A percentile compares a stretch with the other conserved stretches of the same genome.
Evolutionary conservation across 768 basidiomycete genomes (phyloP).

Genomic region (Lactarius hengduanensis): DNA sequence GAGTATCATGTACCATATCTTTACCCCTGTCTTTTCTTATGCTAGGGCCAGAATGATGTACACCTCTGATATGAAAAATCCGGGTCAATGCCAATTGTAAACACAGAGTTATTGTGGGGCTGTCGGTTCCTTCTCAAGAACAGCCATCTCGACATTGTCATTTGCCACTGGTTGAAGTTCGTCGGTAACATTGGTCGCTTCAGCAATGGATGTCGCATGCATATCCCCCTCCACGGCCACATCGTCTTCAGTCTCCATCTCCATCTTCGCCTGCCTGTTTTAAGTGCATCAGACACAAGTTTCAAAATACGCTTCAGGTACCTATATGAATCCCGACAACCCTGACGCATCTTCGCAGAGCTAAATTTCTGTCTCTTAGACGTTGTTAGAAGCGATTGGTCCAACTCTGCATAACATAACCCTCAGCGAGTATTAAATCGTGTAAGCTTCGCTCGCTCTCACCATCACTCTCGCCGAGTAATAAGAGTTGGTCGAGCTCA

Average conservation of each 20-base stretch:
- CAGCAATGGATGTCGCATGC: not conserved
- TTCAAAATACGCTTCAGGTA: conserved; percentile 30
- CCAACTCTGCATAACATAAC: conserved; percentile 50
- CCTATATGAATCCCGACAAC: conserved; percentile 64
- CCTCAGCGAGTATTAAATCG: not conserved
- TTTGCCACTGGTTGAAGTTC: not conserved
- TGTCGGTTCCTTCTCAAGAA: not conserved
- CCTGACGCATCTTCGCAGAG: conserved; percentile 45
- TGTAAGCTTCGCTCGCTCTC: conserved; percentile 30
- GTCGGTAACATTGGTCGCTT: not conserved
- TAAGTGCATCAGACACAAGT: not conserved
- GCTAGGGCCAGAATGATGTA: not conserved
- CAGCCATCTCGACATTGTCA: not conserved
- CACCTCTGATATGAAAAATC: not conserved
- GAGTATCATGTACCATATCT: too few species aligned
- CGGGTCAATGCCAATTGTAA: not conserved
- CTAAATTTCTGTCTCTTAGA: conserved; percentile 64
- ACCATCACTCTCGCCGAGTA: conserved; percentile 73
- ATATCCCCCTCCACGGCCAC: conserved; percentile 9
- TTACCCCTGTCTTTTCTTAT: too few species aligned
- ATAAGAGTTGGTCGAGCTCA: conserved; percentile 49
- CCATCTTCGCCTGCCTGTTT: conserved; percentile 24
- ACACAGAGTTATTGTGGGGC: not conserved
- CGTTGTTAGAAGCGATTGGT: conserved; percentile 57
- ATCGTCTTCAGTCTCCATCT: conserved; percentile 26